phyloP scores from a whole-genome alignment of 306 rosid genomes.

The Corylus americana region DNA sequence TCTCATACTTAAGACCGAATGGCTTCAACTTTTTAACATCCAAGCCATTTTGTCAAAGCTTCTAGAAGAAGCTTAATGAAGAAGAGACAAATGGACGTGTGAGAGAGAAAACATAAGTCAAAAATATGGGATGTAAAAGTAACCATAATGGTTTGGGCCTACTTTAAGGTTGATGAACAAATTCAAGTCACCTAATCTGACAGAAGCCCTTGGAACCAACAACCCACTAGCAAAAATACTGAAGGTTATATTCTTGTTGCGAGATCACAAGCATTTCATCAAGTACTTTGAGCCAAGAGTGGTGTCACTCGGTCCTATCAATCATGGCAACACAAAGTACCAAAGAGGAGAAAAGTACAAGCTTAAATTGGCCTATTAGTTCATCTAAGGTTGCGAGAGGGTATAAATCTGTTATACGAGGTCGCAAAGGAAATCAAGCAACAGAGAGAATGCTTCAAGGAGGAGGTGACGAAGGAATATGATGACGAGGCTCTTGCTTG shows the following conservation, averaged over 20 bases:
- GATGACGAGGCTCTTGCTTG: slow-evolving; percentile 5
- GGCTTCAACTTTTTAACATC: too few relatives aligned
- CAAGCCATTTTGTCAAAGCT: too few relatives aligned
- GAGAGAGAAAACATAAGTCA: too few relatives aligned
- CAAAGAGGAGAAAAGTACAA: slow-evolving; percentile 4
- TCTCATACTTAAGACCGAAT: too few relatives aligned
- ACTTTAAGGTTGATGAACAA: too few relatives aligned
- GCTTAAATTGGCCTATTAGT: neutral
- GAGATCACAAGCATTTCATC: neutral
- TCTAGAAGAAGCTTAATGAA: too few relatives aligned
- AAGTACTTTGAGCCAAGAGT: slow-evolving; percentile 18
- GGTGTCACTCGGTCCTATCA: slow-evolving; percentile 27
- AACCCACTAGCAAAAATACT: slow-evolving; percentile 13
- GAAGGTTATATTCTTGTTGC: slow-evolving; percentile 6
- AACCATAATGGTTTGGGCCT: too few relatives aligned
- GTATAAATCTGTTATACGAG: neutral
- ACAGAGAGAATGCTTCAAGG: neutral
- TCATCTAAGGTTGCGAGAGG: neutral
- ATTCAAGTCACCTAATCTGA: too few relatives aligned
- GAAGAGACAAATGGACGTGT: too few relatives aligned
- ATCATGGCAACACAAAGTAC: slow-evolving; percentile 1
- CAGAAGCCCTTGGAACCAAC: too few relatives aligned
- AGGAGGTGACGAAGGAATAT: neutral
- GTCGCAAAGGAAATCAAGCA: neutral
- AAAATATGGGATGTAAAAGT: too few relatives aligned